phyloP scores from a whole-genome alignment of 2,329 filamentous ascomycete genomes.

The Lecanicillium sp. region DNA sequence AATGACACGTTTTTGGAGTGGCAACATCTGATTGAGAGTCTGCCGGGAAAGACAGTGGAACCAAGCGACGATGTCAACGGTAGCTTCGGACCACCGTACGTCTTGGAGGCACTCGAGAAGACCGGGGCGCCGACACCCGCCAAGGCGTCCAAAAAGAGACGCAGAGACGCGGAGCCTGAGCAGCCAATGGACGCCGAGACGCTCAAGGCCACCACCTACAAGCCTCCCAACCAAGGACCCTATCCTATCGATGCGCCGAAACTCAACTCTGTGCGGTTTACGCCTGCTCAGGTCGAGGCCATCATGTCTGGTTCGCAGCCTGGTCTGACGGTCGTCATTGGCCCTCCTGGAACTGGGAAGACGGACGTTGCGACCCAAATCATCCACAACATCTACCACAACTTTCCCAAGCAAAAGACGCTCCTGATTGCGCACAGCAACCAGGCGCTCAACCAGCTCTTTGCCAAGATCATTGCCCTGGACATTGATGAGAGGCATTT shows the following conservation, averaged over 20 bases:
- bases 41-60: constrained; percentile 82
- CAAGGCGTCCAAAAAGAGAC: constrained; percentile 77
- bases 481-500: constrained; percentile 95
- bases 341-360: constrained; percentile 93
- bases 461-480: constrained; percentile 93
- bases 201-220: constrained; percentile 83
- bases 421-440: constrained; percentile 94
- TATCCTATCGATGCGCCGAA: constrained; percentile 82
- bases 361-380: constrained; percentile 99
- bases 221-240: constrained; percentile 79
- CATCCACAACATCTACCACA: constrained; percentile 98
- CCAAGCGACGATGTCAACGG: constrained; percentile 63
- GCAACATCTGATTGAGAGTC: constrained; percentile 85
- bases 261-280: constrained; percentile 80
- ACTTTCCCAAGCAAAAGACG: constrained; percentile 89
- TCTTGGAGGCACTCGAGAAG: constrained; percentile 63
- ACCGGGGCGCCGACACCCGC: constrained; percentile 42
- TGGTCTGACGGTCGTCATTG: constrained; percentile 87
- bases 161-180: constrained; percentile 67
- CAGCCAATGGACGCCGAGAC: constrained; percentile 58
- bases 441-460: constrained; percentile 93
- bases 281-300: constrained; percentile 82
- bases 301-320: constrained; percentile 92
- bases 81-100: constrained; percentile 81
- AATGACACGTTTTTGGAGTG: constrained; percentile 93